These are phyloP conservation scores for Beauveria varroae DNA, from an alignment of 2,329 filamentous ascomycete genomes.

Conservation along the genomic window DNA sequence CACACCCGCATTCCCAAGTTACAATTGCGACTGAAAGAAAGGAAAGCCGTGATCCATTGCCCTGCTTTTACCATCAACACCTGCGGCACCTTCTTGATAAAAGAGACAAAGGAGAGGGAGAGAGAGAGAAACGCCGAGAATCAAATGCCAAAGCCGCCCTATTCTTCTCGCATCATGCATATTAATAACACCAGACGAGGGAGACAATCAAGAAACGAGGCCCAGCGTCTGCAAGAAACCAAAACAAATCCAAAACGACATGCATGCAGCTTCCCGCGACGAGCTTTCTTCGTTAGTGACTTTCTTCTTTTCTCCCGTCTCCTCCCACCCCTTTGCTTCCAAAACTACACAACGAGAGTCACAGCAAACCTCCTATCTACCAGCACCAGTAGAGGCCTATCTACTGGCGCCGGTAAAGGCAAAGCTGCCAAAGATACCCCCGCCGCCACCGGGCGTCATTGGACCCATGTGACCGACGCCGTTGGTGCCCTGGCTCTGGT, in stretches of 20 bases:
- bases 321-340: neutral
- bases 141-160: too few species aligned
- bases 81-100: too few species aligned
- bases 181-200: too few species aligned
- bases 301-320: neutral
- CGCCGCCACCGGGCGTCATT: slow-evolving; percentile 70
- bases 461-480: slow-evolving; percentile 53
- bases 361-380: neutral
- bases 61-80: too few species aligned
- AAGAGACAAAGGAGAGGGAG: too few species aligned
- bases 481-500: slow-evolving; percentile 43
- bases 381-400: slow-evolving; percentile 15
- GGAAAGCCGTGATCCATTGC: too few species aligned
- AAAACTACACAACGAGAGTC: neutral
- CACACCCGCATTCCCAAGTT: neutral
- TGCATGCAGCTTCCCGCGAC: neutral
- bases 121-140: too few species aligned
- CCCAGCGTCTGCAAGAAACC: neutral
- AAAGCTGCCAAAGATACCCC: slow-evolving; percentile 71
- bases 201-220: slow-evolving; percentile 1
- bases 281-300: neutral
- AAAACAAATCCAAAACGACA: neutral
- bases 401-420: slow-evolving; percentile 39
- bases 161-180: too few species aligned
- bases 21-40: neutral